A percentile compares a stretch with the other conserved stretches of the same genome.
These are phyloP conservation scores for Ichthyophthirius multifiliis DNA, from an alignment of 169 alveolate species.

Conservation along the genomic window DNA sequence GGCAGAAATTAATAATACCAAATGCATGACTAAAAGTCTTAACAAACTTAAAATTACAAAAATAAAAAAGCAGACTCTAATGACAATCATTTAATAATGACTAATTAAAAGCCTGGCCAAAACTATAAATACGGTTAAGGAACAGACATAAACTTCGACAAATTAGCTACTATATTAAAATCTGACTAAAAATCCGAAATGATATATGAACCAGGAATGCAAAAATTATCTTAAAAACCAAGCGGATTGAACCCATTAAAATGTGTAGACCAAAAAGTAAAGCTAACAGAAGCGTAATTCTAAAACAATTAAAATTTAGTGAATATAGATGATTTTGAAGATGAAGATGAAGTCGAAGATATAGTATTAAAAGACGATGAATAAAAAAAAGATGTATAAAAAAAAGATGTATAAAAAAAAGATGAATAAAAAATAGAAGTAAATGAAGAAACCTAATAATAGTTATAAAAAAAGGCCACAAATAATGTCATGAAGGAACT, in stretches of 20 bases:
- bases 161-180: neutral
- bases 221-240: neutral
- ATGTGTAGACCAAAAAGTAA: neutral
- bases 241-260: neutral
- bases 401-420: neutral
- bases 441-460: neutral
- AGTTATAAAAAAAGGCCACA: neutral
- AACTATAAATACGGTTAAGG: neutral
- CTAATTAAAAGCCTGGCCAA: neutral
- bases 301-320: neutral
- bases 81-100: no score
- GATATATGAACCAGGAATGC: neutral
- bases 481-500: neutral
- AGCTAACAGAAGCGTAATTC: neutral
- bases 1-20: no score
- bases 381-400: neutral
- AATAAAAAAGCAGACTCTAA: no score
- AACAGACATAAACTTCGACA: neutral
- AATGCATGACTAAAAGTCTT: no score
- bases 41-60: no score
- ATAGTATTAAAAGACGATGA: neutral
- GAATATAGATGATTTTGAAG: neutral
- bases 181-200: neutral
- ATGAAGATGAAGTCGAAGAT: neutral
- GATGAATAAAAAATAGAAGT: neutral